Conservation (phyloP, 1,139 yeast species). For the Pichia sp. region DNA sequence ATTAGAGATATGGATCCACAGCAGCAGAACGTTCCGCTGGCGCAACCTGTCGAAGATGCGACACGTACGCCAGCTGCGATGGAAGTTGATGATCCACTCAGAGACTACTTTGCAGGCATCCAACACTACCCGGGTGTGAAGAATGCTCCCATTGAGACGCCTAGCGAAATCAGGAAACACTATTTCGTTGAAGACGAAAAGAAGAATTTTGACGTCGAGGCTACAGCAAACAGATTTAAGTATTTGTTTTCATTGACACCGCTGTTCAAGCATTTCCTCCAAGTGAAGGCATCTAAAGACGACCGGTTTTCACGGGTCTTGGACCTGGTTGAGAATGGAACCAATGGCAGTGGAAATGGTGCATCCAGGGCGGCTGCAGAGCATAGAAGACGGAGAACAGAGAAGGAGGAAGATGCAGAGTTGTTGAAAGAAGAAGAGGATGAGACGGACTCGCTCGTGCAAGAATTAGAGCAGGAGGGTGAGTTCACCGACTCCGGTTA, state of each 20-base stretch:
- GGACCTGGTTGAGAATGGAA: constrained; percentile 37
- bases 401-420: constrained; percentile 54
- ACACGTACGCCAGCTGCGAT: background rate
- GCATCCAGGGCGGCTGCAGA: background rate
- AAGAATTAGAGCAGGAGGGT: constrained; percentile 20
- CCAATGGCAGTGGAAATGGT: background rate
- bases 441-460: constrained; percentile 46
- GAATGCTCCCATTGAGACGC: background rate
- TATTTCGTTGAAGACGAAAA: constrained; percentile 51
- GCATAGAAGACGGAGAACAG: constrained; percentile 37
- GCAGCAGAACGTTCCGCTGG: background rate
- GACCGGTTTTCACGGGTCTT: constrained; percentile 51
- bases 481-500: constrained; percentile 51
- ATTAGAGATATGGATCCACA: background rate
- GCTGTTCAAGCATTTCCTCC: constrained; percentile 65
- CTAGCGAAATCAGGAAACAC: constrained; percentile 11
- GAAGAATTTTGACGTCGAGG: constrained; percentile 46
- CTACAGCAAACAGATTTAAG: constrained; percentile 59
- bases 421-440: constrained; percentile 34
- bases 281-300: constrained; percentile 62
- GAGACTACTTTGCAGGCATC: background rate
- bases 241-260: constrained; percentile 64
- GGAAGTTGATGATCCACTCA: constrained; percentile 6
- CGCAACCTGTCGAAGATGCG: background rate
- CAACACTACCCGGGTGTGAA: constrained; percentile 1